Conservation (phyloP, 2,329 filamentous ascomycete species). For the Leptographium procerum region DNA sequence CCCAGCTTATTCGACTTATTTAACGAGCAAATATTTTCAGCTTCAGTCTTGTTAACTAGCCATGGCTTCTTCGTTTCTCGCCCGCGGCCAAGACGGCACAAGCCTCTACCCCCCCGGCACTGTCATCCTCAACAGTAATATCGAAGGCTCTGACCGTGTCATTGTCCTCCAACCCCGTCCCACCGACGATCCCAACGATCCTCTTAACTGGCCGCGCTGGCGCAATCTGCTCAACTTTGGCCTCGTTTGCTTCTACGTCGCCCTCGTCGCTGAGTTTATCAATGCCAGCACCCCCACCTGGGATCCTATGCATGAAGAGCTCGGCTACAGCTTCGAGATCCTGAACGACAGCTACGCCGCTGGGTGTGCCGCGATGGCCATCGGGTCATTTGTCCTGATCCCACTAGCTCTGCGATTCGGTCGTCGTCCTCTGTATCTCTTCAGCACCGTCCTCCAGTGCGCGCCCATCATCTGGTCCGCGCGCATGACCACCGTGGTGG, state of each 20-base stretch:
- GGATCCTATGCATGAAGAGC: slow-evolving; percentile 18
- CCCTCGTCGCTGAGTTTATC: slow-evolving; percentile 21
- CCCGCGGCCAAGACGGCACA: neutral
- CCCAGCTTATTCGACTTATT: too few relatives aligned
- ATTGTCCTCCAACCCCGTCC: slow-evolving; percentile 4
- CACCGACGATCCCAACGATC: slow-evolving; percentile 4
- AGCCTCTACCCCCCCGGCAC: neutral
- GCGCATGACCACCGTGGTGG: neutral
- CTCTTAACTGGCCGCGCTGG: slow-evolving; percentile 21
- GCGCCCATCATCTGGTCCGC: slow-evolving; percentile 20
- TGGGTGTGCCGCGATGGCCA: slow-evolving; percentile 20
- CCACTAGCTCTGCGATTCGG: slow-evolving; percentile 20
- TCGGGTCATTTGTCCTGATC: slow-evolving; percentile 22
- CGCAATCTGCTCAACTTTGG: slow-evolving; percentile 22
- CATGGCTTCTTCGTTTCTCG: neutral
- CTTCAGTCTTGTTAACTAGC: neutral
- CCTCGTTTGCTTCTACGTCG: slow-evolving; percentile 23
- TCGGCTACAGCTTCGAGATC: neutral
- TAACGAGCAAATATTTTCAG: too few relatives aligned
- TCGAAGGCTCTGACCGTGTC: neutral
- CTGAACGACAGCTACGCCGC: slow-evolving; percentile 15
- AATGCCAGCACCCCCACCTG: slow-evolving; percentile 17
- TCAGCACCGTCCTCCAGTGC: slow-evolving; percentile 16
- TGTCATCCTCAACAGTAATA: neutral
- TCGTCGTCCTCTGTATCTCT: slow-evolving; percentile 17